Evolutionary conservation across 441 rosid genomes (phyloP).

Genomic region (Adansonia grandidieri): DNA sequence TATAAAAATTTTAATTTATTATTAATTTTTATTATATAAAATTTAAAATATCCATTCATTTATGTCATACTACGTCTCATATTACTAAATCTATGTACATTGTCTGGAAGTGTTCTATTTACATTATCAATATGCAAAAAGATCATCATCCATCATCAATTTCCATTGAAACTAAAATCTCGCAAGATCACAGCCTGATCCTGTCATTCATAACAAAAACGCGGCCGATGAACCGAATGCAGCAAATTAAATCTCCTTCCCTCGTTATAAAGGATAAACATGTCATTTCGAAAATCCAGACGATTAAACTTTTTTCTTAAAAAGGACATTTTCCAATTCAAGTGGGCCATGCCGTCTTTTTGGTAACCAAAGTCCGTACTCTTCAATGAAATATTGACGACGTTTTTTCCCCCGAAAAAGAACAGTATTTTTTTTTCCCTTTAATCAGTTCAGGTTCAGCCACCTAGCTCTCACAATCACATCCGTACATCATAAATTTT

Average conservation of each 20-base stretch:
- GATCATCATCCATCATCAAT: no score
- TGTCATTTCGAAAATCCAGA: not conserved
- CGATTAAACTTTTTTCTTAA: not conserved
- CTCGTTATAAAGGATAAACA: not conserved
- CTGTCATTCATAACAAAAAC: not conserved
- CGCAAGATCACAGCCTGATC: no score
- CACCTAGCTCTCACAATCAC: not conserved
- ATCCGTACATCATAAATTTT: constrained; percentile 32
- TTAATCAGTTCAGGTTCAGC: constrained; percentile 20
- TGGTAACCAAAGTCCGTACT: constrained; percentile 15
- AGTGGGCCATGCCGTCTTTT: not conserved
- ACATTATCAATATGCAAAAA: no score
- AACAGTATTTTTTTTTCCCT: not conserved
- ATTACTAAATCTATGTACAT: no score
- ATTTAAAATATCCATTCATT: no score
- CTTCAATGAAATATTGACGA: constrained; percentile 20
- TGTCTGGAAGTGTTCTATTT: no score
- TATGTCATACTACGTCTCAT: no score
- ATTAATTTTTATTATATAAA: no score
- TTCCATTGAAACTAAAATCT: no score
- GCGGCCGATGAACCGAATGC: not conserved
- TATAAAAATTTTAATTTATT: no score
- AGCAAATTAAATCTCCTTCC: no score
- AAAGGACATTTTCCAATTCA: not conserved
- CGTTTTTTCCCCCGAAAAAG: constrained; percentile 13